Percentiles rank a stretch among this genome's conserved stretches.
Conservation (phyloP, 345 rosid genomes). For the Salix koriyanagi region DNA sequence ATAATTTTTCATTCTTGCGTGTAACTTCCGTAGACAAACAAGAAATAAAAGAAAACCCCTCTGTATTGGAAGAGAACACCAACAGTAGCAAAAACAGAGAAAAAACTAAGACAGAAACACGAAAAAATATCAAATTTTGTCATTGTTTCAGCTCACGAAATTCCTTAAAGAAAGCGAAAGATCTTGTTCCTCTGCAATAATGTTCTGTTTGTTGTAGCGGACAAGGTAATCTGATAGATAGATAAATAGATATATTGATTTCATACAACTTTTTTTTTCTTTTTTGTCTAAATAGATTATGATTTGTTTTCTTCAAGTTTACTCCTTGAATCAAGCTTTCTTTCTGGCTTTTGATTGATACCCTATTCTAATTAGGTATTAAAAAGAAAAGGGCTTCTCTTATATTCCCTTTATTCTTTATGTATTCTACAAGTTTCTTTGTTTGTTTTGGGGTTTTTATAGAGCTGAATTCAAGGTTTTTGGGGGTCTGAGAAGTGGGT, state of each 20-base stretch:
- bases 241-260: background rate
- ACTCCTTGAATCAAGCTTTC: conserved; percentile 17
- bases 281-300: background rate
- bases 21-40: conserved; percentile 24
- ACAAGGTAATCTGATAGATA: conserved; percentile 35
- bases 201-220: conserved; percentile 33
- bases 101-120: background rate
- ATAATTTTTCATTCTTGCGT: conserved; percentile 22
- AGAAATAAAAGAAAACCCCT: background rate
- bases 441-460: background rate
- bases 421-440: conserved; percentile 4
- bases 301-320: conserved; percentile 7
- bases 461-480: conserved; percentile 11
- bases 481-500: conserved; percentile 7
- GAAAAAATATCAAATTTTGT: background rate
- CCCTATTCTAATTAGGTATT: conserved; percentile 28
- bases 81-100: background rate
- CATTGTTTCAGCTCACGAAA: background rate
- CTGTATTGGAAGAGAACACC: background rate
- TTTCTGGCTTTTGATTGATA: conserved; percentile 33
- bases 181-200: conserved; percentile 40
- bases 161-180: conserved; percentile 1
- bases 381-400: conserved; percentile 1
- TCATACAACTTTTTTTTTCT: background rate
- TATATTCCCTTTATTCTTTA: conserved; percentile 1